These are phyloP conservation scores for Alternaria ethzedia DNA, from an alignment of 2,329 filamentous ascomycete species.

Conservation along the genomic window DNA sequence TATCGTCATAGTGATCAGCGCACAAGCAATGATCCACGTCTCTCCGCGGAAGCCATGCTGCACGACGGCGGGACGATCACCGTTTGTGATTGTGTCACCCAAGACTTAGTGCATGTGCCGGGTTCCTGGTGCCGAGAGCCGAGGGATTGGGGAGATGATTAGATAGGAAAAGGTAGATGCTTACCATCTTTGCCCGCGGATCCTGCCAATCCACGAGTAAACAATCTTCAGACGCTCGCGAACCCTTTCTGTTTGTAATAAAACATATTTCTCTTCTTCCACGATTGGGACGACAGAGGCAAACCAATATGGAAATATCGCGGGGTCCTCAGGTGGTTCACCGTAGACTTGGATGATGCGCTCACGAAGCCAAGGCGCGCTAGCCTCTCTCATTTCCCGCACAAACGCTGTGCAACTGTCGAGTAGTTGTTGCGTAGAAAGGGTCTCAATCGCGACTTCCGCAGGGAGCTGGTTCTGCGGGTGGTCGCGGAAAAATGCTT, in stretches of 20 bases:
- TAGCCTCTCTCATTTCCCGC: slow-evolving; percentile 68
- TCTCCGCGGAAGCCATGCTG: neutral
- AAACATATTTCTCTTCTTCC: slow-evolving; percentile 78
- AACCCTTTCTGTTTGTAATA: slow-evolving; percentile 77
- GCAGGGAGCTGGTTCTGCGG: slow-evolving; percentile 29
- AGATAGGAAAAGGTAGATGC: slow-evolving; percentile 34
- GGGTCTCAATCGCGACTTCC: slow-evolving; percentile 54
- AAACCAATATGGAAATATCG: slow-evolving; percentile 88
- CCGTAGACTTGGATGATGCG: slow-evolving; percentile 78
- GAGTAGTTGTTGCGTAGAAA: slow-evolving; percentile 76
- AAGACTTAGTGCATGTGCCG: neutral
- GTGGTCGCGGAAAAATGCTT: slow-evolving; percentile 46
- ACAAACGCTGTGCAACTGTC: slow-evolving; percentile 72
- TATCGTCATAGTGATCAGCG: slow-evolving; percentile 11
- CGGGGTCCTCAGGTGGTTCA: slow-evolving; percentile 76
- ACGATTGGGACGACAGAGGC: slow-evolving; percentile 79
- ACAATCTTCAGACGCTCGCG: slow-evolving; percentile 83
- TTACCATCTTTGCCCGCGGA: slow-evolving; percentile 75
- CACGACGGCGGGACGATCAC: slow-evolving; percentile 15
- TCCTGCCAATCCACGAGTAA: slow-evolving; percentile 76
- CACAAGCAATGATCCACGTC: slow-evolving; percentile 4
- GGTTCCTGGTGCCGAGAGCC: slow-evolving; percentile 5
- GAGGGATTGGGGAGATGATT: neutral
- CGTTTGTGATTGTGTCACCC: slow-evolving; percentile 9
- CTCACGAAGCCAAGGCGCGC: slow-evolving; percentile 76